A percentile compares a stretch with the other conserved stretches of the same genome.
phyloP scores from a whole-genome alignment of 306 rosid genomes.

The Quercus alba region DNA sequence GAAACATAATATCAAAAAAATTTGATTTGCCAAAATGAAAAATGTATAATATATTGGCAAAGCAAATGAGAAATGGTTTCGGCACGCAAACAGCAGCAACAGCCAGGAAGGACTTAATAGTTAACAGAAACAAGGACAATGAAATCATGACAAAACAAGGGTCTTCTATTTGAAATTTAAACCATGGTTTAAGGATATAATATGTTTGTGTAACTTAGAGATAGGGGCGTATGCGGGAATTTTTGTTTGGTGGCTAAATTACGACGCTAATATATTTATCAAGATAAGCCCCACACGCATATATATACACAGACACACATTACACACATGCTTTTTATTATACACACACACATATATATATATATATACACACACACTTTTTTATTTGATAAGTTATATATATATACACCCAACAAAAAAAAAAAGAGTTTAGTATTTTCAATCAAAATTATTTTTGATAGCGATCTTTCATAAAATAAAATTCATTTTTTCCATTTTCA shows the following conservation, averaged over 20 bases:
- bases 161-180: background rate
- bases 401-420: no score
- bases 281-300: rapidly evolving
- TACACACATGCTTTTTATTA: no score
- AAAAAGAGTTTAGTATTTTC: no score
- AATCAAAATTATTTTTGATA: no score
- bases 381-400: no score
- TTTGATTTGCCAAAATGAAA: background rate
- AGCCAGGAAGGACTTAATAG: background rate
- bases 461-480: no score
- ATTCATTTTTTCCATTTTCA: no score
- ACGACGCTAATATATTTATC: no score
- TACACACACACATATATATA: no score
- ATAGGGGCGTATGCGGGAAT: rapidly evolving
- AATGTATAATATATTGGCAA: background rate
- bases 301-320: background rate
- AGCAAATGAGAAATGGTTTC: background rate
- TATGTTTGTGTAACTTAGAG: background rate
- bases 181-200: background rate
- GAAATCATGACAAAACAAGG: background rate
- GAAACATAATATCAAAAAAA: background rate
- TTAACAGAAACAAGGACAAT: background rate
- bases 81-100: background rate
- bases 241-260: no score
- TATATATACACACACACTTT: no score